A percentile compares a stretch with the other conserved stretches of the same genome.
Conservation (phyloP, 2,329 filamentous ascomycete species). For the Stachybotrys echinatus region DNA sequence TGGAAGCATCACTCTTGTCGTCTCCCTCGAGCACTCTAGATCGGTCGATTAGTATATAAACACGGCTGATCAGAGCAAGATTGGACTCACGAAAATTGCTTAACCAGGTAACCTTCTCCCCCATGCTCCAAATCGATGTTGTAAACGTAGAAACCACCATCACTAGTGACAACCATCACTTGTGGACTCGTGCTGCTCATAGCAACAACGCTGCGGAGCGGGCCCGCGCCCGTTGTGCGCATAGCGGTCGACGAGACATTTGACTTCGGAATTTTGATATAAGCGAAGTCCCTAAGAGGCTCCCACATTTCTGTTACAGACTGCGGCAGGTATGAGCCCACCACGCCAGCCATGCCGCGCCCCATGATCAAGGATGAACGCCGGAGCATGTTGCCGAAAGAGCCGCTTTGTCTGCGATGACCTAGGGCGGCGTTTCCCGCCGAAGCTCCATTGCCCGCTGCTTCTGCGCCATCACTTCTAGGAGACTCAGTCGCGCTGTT, state of each 20-base stretch:
- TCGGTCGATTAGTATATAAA: constrained; percentile 5
- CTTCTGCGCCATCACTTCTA: constrained; percentile 41
- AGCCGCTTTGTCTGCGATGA: constrained; percentile 58
- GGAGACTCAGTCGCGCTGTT: constrained; percentile 49
- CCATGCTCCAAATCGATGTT: constrained; percentile 93
- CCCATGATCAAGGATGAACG: constrained; percentile 92
- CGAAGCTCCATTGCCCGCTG: constrained; percentile 13
- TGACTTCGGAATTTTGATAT: constrained; percentile 81
- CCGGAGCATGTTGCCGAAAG: constrained; percentile 85
- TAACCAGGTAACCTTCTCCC: constrained; percentile 84
- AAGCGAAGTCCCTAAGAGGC: constrained; percentile 89
- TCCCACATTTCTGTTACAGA: constrained; percentile 99
- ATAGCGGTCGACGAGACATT: constrained; percentile 11
- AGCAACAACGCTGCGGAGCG: constrained; percentile 86
- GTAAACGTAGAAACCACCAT: constrained; percentile 92
- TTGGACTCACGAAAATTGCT: constrained; percentile 82
- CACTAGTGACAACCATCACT: constrained; percentile 96
- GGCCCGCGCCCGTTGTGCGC: constrained; percentile 29
- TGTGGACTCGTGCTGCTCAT: constrained; percentile 94
- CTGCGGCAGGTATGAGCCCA: constrained; percentile 87
- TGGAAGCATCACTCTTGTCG: constrained; percentile 47
- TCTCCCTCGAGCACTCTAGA: constrained; percentile 48
- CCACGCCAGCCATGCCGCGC: constrained; percentile 78
- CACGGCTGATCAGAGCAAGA: neutral
- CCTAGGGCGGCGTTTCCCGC: constrained; percentile 18